Conservation (phyloP, 352 stramenopile genomes). For the Globisporangium sylvaticum region DNA sequence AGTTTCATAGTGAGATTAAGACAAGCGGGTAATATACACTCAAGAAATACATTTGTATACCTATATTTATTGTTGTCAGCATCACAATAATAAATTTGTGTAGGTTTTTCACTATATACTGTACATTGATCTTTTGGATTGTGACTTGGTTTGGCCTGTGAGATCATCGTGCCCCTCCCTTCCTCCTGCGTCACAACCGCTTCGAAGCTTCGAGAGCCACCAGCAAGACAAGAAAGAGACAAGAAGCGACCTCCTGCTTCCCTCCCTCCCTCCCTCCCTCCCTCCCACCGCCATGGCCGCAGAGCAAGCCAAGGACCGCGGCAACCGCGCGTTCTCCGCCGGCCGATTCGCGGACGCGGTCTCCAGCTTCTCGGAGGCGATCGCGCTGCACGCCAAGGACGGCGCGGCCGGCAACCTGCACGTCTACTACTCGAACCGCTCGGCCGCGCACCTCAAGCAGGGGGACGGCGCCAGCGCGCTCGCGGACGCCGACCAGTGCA, state of each 20-base stretch:
- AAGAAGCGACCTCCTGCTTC: neutral
- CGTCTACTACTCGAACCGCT: slow-evolving; percentile 85
- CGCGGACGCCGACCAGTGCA: slow-evolving; percentile 76
- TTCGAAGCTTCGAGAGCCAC: slow-evolving; percentile 8
- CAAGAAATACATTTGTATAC: no score
- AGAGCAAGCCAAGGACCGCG: slow-evolving; percentile 86
- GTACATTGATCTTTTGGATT: no score
- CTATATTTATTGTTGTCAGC: no score
- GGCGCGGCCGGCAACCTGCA: slow-evolving; percentile 34
- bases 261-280: neutral
- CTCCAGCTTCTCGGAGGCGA: slow-evolving; percentile 71
- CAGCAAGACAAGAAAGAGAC: neutral
- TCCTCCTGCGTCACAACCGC: no score
- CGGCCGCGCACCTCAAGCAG: slow-evolving; percentile 78
- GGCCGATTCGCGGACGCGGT: slow-evolving; percentile 68
- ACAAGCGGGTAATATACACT: no score
- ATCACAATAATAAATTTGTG: no score
- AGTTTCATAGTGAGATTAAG: no score
- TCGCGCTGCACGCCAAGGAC: slow-evolving; percentile 48
- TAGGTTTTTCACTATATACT: no score
- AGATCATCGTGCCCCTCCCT: no score
- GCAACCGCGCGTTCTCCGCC: slow-evolving; percentile 74
- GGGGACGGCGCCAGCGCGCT: slow-evolving; percentile 61
- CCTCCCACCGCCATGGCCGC: slow-evolving; percentile 47
- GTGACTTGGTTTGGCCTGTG: no score